Evolutionary conservation across 164 flowering plant genomes (phyloP).

Genomic region (Tetracentron sinense): DNA sequence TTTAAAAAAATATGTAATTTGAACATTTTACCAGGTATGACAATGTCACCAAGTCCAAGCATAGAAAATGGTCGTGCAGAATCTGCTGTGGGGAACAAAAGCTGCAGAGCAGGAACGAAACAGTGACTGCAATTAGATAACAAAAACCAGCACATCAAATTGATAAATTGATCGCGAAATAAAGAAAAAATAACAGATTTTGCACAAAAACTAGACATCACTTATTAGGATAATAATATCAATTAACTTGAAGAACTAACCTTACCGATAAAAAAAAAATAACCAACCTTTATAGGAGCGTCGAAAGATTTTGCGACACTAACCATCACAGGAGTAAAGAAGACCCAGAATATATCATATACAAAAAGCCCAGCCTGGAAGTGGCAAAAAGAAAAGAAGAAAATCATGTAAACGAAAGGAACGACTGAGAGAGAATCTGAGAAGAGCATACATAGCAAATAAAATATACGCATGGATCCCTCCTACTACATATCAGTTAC

Average conservation of each 20-base stretch:
- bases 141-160: background rate
- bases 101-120: constrained; percentile 40
- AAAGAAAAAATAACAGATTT: background rate
- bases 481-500: background rate
- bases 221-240: constrained; percentile 1
- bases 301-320: constrained; percentile 99
- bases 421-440: background rate
- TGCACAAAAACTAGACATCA: too few relatives aligned
- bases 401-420: background rate
- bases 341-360: constrained; percentile 99
- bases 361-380: constrained; percentile 92
- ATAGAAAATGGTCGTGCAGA: constrained; percentile 79
- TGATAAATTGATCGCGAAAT: background rate
- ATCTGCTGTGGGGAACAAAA: constrained; percentile 89
- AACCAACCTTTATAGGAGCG: constrained; percentile 99
- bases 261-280: too few relatives aligned
- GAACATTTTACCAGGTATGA: constrained; percentile 71
- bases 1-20: background rate
- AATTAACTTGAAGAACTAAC: constrained; percentile 33
- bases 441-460: background rate
- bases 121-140: background rate
- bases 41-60: constrained; percentile 99
- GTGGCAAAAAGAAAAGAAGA: background rate
- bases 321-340: constrained; percentile 99
- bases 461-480: background rate